phyloP scores from a whole-genome alignment of 768 basidiomycete genomes.

The Tulasnella sp. region DNA sequence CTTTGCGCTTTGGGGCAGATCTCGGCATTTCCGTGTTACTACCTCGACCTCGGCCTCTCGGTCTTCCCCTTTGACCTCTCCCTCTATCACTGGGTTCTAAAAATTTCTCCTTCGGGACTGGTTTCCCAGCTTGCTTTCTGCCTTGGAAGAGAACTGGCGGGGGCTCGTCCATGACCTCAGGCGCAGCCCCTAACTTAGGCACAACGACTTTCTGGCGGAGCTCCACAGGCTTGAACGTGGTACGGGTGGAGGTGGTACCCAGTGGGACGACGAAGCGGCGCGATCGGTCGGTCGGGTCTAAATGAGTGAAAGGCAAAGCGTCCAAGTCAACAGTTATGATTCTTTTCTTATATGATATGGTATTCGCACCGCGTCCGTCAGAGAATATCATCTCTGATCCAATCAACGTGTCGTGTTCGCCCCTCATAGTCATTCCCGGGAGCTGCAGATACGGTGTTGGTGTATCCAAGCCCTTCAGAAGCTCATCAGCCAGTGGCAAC shows the following conservation, averaged over 20 bases:
- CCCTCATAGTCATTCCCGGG: slow-evolving; percentile 63
- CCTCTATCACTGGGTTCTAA: slow-evolving; percentile 29
- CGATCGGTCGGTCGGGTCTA: slow-evolving; percentile 34
- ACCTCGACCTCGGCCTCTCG: slow-evolving; percentile 19
- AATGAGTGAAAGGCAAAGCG: slow-evolving; percentile 24
- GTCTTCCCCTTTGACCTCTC: slow-evolving; percentile 15
- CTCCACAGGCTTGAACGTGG: slow-evolving; percentile 63
- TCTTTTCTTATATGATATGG: not conserved
- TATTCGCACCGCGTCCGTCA: slow-evolving; percentile 42
- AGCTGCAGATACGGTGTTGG: slow-evolving; percentile 68
- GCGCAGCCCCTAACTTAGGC: not conserved
- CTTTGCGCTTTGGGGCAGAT: not conserved
- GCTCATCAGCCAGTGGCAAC: not conserved
- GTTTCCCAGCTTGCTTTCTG: not conserved
- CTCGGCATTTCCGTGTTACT: slow-evolving; percentile 20
- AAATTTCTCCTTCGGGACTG: slow-evolving; percentile 23
- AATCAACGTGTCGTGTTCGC: slow-evolving; percentile 52
- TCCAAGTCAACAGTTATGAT: not conserved
- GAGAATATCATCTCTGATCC: slow-evolving; percentile 71
- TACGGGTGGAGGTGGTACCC: slow-evolving; percentile 54
- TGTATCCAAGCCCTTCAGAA: slow-evolving; percentile 58
- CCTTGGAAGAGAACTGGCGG: slow-evolving; percentile 14
- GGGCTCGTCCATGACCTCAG: not conserved
- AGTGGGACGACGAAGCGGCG: slow-evolving; percentile 46
- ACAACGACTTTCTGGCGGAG: slow-evolving; percentile 14